Percentiles rank a stretch among this genome's conserved stretches.
Evolutionary conservation across 176 grass and related monocot species (phyloP).

Genomic region (Otatea glauca): DNA sequence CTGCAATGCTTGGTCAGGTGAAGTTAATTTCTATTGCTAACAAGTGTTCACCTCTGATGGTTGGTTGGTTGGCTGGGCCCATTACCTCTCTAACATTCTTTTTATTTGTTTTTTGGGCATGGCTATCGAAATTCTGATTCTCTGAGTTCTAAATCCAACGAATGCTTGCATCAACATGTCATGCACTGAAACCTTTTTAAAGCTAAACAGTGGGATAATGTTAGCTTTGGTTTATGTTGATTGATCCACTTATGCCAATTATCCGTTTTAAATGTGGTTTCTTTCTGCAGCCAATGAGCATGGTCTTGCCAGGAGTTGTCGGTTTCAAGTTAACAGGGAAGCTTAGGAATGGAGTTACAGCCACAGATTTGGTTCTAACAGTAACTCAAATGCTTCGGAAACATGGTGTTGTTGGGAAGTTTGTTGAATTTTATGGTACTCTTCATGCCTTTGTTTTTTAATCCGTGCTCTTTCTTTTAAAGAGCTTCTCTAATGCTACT

Average conservation of each 20-base stretch:
- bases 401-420: constrained; percentile 97
- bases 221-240: neutral
- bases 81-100: neutral
- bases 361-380: constrained; percentile 96
- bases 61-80: neutral
- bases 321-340: constrained; percentile 94
- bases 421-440: constrained; percentile 95
- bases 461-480: neutral
- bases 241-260: neutral
- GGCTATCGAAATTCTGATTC: neutral
- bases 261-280: constrained; percentile 30
- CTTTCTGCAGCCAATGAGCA: constrained; percentile 87
- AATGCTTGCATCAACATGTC: neutral
- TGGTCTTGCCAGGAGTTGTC: constrained; percentile 95
- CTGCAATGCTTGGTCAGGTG: constrained; percentile 97
- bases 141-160: neutral
- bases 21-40: constrained; percentile 15
- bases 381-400: constrained; percentile 97
- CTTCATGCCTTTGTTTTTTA: neutral
- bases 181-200: neutral
- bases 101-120: neutral
- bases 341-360: constrained; percentile 87
- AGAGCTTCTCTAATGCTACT: constrained; percentile 15
- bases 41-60: constrained; percentile 1
- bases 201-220: neutral